Percentiles rank a stretch among this genome's conserved stretches.
phyloP scores from a whole-genome alignment of 208 protist genomes.

The Leishmania gerbilli region DNA sequence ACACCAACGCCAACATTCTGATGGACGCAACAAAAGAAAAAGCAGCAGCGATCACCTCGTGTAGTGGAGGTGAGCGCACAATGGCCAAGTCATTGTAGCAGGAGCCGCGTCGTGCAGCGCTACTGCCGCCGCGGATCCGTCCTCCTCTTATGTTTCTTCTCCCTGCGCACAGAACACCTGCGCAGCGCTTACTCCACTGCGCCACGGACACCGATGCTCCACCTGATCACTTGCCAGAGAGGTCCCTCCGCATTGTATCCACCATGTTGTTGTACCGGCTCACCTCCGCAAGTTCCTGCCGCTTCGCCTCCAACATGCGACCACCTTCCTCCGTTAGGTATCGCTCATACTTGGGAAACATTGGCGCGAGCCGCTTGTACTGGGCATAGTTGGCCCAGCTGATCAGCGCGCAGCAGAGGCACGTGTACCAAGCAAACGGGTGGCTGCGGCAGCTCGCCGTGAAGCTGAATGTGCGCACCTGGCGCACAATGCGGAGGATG shows the following conservation, averaged over 20 bases:
- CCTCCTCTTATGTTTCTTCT: neutral
- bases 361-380: slow-evolving; percentile 65
- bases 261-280: slow-evolving; percentile 85
- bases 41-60: neutral
- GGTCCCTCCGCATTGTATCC: slow-evolving; percentile 60
- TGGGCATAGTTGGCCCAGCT: slow-evolving; percentile 78
- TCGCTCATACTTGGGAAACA: slow-evolving; percentile 72
- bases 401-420: slow-evolving; percentile 46
- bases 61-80: neutral
- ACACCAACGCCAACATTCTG: neutral
- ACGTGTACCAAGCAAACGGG: slow-evolving; percentile 64
- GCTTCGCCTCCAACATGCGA: slow-evolving; percentile 73
- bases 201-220: neutral
- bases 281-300: slow-evolving; percentile 77
- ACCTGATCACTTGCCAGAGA: slow-evolving; percentile 26
- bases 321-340: slow-evolving; percentile 63
- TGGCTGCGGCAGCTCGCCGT: slow-evolving; percentile 52
- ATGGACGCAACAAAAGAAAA: neutral
- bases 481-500: slow-evolving; percentile 35
- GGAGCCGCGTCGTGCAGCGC: neutral
- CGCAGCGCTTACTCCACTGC: neutral
- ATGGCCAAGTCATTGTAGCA: neutral
- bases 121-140: neutral
- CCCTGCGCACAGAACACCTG: neutral
- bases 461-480: slow-evolving; percentile 59